Percentiles rank a stretch among this genome's conserved stretches.
phyloP scores from a whole-genome alignment of 2,329 filamentous ascomycete species.

The Apiospora aurea region DNA sequence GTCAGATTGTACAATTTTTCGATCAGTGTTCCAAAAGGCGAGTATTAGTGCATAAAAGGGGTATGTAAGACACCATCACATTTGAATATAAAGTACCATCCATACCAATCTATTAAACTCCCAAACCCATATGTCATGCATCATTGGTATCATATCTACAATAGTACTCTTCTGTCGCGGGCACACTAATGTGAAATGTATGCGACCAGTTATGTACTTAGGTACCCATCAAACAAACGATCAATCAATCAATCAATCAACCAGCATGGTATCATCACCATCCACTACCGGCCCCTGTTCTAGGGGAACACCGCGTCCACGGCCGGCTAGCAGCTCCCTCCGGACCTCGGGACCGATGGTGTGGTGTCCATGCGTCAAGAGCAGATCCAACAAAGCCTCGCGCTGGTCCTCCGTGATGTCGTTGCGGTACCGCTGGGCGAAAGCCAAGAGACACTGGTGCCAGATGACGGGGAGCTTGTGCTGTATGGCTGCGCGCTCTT shows the following conservation, averaged over 20 bases:
- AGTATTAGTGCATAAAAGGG: background rate
- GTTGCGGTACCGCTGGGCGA: slow-evolving; percentile 93
- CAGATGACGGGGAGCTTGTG: slow-evolving; percentile 87
- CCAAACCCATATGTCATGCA: slow-evolving; percentile 19
- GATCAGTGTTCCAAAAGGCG: background rate
- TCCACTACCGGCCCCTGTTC: slow-evolving; percentile 66
- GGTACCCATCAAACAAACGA: slow-evolving; percentile 22
- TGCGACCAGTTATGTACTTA: slow-evolving; percentile 26
- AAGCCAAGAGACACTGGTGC: slow-evolving; percentile 92
- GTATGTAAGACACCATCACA: background rate
- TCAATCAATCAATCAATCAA: slow-evolving; percentile 56
- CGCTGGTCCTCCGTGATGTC: slow-evolving; percentile 96
- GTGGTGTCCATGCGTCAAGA: slow-evolving; percentile 84
- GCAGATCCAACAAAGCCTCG: slow-evolving; percentile 86
- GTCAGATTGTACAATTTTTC: background rate
- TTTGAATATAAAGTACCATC: background rate
- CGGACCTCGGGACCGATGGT: slow-evolving; percentile 91
- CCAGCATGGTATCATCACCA: slow-evolving; percentile 92
- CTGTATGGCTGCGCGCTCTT: slow-evolving; percentile 56
- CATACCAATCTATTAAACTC: slow-evolving; percentile 25
- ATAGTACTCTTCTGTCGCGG: background rate
- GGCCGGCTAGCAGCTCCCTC: slow-evolving; percentile 84
- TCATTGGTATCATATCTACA: slow-evolving; percentile 26
- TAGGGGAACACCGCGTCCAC: slow-evolving; percentile 79
- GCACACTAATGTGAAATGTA: background rate